These are phyloP conservation scores for Ailanthus altissimus DNA, from an alignment of 345 rosid genomes.

Conservation along the genomic window DNA sequence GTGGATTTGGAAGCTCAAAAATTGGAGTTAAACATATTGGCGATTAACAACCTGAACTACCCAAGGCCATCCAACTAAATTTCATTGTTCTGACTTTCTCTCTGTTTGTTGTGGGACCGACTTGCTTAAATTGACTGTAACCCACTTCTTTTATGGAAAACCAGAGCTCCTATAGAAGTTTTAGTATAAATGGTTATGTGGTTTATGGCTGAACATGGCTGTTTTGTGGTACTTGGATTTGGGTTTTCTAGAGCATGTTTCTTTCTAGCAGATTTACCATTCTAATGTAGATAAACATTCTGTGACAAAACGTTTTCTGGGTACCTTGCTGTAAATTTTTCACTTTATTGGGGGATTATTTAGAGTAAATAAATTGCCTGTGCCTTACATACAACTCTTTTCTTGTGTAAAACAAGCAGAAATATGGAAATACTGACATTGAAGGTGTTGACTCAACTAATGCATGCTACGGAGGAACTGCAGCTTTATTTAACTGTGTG, in stretches of 20 bases:
- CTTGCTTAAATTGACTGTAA: neutral
- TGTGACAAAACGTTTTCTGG: neutral
- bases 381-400: constrained; percentile 14
- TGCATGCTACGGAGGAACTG: constrained; percentile 99
- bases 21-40: neutral
- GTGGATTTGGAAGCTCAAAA: neutral
- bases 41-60: neutral
- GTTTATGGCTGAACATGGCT: neutral
- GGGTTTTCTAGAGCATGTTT: neutral
- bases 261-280: neutral
- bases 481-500: constrained; percentile 94
- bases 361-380: neutral
- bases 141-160: neutral
- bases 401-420: constrained; percentile 51
- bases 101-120: neutral
- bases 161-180: neutral
- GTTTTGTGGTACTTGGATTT: neutral
- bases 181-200: neutral
- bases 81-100: neutral
- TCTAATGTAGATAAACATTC: neutral
- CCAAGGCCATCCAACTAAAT: neutral
- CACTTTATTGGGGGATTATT: neutral
- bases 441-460: constrained; percentile 99
- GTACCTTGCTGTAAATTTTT: neutral
- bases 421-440: constrained; percentile 89